Evolutionary conservation across 176 grass and related monocot genomes (phyloP), one percentile per base, ranked within the genome.

Genomic region (Stipa capillata): DNA sequence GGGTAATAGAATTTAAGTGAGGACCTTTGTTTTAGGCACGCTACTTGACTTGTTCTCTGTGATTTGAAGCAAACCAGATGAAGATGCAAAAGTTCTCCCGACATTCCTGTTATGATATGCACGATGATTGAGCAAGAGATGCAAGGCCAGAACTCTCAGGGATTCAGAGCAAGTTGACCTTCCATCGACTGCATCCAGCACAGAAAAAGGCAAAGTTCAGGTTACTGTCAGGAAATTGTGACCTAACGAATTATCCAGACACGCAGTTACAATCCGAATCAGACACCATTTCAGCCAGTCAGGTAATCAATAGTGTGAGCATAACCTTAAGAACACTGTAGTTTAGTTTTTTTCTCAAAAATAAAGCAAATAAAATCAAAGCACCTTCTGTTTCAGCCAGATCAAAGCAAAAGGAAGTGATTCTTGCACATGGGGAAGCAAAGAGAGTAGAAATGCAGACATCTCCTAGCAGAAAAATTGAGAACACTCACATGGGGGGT

Each of bases 61-160:
- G 45, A 76, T 77, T 37, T 88, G 72, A 41, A 88, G 82, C 31
- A 81, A 74, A 18, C 27, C 28, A 5, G 81, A 35, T n/a, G 77
- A 68, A 54, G 77, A 78, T 1, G 58, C 89, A 61, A 24, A 29
- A 70, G 75, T 50, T 31, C 18, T 41, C n/a, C n/a, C n/a, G n/a
- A n/a, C n/a, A n/a, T n/a, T n/a, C 65, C 24, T 4, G 33, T 1
- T 3, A 17, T 16, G 33, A 51, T 67, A 2, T 8, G 32, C 17
- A 0, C 13, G 37, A 11, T 78, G 65, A 50, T 62, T 81, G 17
- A 74, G 72, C 57, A 91, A 73, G 41, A 91, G 27, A 58, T 85
- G 81, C 59, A 81, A 10, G 14, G 65, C 63, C 27, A 85, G 37
- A 61, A 10, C 62, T 44, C 70, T 79, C 4, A 84, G 21, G 21